Evolutionary conservation across 148 eudicot species (phyloP).

Genomic region (Fagopyrum homotropicum): DNA sequence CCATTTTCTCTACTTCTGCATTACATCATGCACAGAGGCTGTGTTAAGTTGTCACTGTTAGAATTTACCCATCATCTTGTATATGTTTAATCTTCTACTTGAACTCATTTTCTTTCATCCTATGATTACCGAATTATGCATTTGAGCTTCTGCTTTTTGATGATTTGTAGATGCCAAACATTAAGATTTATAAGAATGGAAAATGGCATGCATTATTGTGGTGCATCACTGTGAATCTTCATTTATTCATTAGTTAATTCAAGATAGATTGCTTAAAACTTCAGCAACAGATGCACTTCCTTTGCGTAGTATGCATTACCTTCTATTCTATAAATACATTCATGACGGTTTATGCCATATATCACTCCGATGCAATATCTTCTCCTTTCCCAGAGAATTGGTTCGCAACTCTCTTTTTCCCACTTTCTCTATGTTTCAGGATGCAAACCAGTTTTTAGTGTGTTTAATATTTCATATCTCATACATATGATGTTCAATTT

Average conservation of each 20-base stretch:
- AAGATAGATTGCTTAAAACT: neutral
- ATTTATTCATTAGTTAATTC: neutral
- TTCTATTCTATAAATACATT: neutral
- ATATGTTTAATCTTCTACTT: no score
- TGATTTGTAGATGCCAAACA: neutral
- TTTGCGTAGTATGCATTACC: neutral
- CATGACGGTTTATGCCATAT: neutral
- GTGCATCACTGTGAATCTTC: neutral
- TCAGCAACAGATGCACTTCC: neutral
- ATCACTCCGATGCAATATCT: neutral
- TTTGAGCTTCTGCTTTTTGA: neutral
- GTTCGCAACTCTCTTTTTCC: no score
- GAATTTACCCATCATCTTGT: no score
- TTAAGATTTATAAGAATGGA: neutral
- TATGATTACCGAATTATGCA: neutral
- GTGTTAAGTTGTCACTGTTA: no score
- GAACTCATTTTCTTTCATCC: no score
- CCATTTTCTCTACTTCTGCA: neutral
- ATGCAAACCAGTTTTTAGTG: no score
- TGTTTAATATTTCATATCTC: neutral
- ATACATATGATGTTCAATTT: constrained; percentile 14
- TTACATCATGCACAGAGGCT: neutral
- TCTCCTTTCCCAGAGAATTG: neutral
- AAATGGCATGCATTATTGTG: neutral
- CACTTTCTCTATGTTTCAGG: no score